Evolutionary conservation across 1,284 basidiomycete species (phyloP), one percentile per base, ranked within the genome.

Genomic region (Porodaedalea pini): DNA sequence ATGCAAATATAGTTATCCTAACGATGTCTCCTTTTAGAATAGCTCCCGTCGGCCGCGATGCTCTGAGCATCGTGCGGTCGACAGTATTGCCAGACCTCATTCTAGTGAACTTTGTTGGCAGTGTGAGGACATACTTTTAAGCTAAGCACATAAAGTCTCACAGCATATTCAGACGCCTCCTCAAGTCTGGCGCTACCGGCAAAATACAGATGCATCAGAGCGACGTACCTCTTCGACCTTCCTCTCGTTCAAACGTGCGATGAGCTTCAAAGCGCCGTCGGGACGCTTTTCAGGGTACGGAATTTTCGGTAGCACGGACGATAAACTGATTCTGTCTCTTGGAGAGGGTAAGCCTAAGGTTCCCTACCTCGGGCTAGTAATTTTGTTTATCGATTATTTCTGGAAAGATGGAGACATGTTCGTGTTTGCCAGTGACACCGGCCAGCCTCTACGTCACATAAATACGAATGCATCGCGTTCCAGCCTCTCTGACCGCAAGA

Each of bases 81-180:
- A 31, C 23, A 27, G 25, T 44, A 13, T 21, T 37, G 11, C 51
- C 51, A 10, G 51, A 53, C 2, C 37, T 48, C 29, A 27, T 56
- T 21, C 32, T 58, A 25, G 36, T 58, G 11, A 58, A 58, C 34
- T 58, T 58, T 32, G n/a, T 21, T 17, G 57, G 50, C n/a, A 53
- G 15, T 40, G 57, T 54, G 25, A 32, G 57, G 29, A 15, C 15
- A 34, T 55, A 19, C 29, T 10, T 25, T 1, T 6, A 13, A 55
- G n/a, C n/a, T n/a, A 27, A 43, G 4, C 11, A 3, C 37, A 25
- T 27, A 13, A 41, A 13, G n/a, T 41, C 37, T 40, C 37, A 29
- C 29, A 19, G 3, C 2, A 21, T 44, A 3, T n/a, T 31, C 21
- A 58, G 57, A 48, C 51, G 10, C 57, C 57, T n/a, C 57, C 57